Evolutionary conservation across 768 basidiomycete genomes (phyloP).

Genomic region (Phaffia australis): DNA sequence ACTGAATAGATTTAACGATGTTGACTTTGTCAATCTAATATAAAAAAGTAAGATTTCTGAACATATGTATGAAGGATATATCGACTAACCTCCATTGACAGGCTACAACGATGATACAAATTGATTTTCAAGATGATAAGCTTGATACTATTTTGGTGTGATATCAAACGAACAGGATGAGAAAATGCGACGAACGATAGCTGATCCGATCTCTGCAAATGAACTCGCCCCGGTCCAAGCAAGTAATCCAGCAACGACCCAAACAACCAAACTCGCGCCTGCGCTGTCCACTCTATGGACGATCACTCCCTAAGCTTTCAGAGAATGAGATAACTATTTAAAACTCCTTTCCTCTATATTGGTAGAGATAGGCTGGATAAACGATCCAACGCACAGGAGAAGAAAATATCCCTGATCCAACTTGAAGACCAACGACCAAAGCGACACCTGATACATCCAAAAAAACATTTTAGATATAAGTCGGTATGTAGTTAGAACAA

Average conservation of each 20-base stretch:
- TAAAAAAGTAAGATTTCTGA: no score
- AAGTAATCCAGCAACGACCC: conserved; percentile 13
- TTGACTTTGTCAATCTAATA: no score
- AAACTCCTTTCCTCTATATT: not conserved
- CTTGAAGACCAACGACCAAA: conserved; percentile 22
- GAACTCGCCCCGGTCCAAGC: conserved; percentile 21
- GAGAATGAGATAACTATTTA: not conserved
- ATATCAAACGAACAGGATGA: no score
- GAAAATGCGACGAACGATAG: not conserved
- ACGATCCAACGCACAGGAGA: not conserved
- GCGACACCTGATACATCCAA: conserved; percentile 7
- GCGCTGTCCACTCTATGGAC: not conserved
- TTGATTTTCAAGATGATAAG: no score
- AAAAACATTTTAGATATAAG: no score
- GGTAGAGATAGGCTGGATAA: not conserved
- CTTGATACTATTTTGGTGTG: no score
- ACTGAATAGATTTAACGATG: no score
- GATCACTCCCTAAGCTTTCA: conserved; percentile 9
- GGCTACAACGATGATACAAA: not conserved
- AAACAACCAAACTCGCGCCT: conserved; percentile 19
- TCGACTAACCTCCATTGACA: conserved; percentile 17
- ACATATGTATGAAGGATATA: no score
- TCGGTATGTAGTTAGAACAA: no score
- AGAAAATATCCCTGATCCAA: not conserved
- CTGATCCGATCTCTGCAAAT: conserved; percentile 18